Evolutionary conservation across 768 basidiomycete genomes (phyloP).

Genomic region (Gloeopeniophorella convolvens): DNA sequence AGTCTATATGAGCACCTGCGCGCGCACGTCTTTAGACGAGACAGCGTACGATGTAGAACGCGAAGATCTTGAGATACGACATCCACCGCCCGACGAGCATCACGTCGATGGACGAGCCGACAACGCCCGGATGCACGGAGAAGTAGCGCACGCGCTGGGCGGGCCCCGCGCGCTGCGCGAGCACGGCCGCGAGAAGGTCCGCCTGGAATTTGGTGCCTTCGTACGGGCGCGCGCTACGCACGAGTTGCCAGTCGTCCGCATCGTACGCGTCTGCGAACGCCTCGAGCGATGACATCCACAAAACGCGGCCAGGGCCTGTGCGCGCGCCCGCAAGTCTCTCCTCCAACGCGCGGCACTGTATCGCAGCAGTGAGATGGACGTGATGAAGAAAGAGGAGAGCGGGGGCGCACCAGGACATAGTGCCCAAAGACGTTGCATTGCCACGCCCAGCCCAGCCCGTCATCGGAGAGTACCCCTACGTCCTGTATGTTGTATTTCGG

Average conservation of each 20-base stretch:
- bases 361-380: slow-evolving; percentile 5
- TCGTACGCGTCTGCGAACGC: slow-evolving; percentile 49
- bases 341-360: slow-evolving; percentile 59
- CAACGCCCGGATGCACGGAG: slow-evolving; percentile 63
- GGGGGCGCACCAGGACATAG: slow-evolving; percentile 58
- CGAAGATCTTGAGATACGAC: slow-evolving; percentile 41
- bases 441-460: slow-evolving; percentile 78
- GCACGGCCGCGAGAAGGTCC: slow-evolving; percentile 52
- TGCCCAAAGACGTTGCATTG: slow-evolving; percentile 82
- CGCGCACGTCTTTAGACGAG: neutral
- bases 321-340: slow-evolving; percentile 42
- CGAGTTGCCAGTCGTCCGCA: slow-evolving; percentile 65
- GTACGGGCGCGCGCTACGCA: slow-evolving; percentile 56
- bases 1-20: neutral
- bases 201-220: slow-evolving; percentile 72
- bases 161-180: slow-evolving; percentile 41
- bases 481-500: slow-evolving; percentile 56
- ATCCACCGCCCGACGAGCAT: slow-evolving; percentile 40
- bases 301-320: slow-evolving; percentile 46
- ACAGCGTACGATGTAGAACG: slow-evolving; percentile 59
- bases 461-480: slow-evolving; percentile 50
- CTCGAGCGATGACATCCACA: slow-evolving; percentile 78
- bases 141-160: slow-evolving; percentile 44
- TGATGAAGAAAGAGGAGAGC: neutral
- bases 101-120: slow-evolving; percentile 52